phyloP scores from a whole-genome alignment of 495 filamentous ascomycete species.

The Trichoderma erinaceum region DNA sequence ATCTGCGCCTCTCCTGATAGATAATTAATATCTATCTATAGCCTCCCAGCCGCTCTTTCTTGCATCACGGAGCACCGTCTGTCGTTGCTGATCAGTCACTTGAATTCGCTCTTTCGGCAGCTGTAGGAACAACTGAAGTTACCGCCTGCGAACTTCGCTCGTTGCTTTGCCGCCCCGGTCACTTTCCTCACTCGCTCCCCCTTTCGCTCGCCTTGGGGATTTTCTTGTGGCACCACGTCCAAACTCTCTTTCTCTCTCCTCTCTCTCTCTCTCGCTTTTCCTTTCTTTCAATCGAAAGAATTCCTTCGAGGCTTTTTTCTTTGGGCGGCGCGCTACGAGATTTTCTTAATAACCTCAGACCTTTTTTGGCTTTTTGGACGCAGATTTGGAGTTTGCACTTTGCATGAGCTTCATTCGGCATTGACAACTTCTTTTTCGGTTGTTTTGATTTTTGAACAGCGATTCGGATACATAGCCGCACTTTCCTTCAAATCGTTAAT shows the following conservation, averaged over 20 bases:
- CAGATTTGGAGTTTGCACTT: neutral
- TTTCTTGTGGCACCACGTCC: neutral
- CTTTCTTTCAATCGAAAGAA: neutral
- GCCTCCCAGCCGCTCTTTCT: neutral
- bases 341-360: neutral
- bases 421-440: too few relatives aligned
- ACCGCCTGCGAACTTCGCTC: neutral
- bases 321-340: neutral
- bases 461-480: neutral
- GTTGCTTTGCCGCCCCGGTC: neutral
- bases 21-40: neutral
- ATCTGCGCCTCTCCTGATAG: neutral
- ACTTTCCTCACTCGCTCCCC: neutral
- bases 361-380: neutral
- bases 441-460: neutral
- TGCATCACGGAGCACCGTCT: neutral
- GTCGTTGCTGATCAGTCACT: neutral
- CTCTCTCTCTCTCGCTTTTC: neutral
- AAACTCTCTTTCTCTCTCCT: neutral
- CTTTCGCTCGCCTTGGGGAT: neutral
- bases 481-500: neutral
- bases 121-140: neutral
- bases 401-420: neutral
- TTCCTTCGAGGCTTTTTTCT: neutral
- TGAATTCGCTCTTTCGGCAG: neutral